These are phyloP conservation scores for Naegleria fowleri DNA, from an alignment of 208 protist species.

Conservation along the genomic window DNA sequence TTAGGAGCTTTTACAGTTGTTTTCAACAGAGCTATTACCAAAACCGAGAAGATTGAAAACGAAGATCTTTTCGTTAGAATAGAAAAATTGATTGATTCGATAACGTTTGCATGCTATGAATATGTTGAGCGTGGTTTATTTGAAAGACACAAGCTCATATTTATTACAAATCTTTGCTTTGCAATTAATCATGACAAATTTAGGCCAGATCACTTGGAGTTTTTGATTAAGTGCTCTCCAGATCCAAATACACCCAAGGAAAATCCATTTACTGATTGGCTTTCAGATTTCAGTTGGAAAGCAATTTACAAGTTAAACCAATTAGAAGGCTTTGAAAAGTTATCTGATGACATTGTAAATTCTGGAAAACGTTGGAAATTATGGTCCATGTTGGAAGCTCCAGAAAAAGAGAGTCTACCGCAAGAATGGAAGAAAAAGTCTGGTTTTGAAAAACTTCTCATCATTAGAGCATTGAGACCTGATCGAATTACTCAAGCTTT, in stretches of 20 bases:
- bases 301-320: constrained; percentile 78
- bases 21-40: constrained; percentile 90
- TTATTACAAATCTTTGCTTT: constrained; percentile 87
- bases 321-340: constrained; percentile 75
- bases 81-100: constrained; percentile 78
- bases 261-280: constrained; percentile 80
- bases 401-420: constrained; percentile 64
- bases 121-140: constrained; percentile 96
- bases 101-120: constrained; percentile 84
- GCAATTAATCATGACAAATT: constrained; percentile 80
- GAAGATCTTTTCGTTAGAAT: constrained; percentile 84
- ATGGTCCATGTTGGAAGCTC: constrained; percentile 49
- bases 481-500: constrained; percentile 91
- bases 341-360: constrained; percentile 65
- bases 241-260: constrained; percentile 69
- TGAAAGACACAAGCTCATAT: constrained; percentile 97
- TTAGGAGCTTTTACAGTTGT: constrained; percentile 94
- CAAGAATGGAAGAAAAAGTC: constrained; percentile 78
- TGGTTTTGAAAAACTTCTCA: constrained; percentile 83
- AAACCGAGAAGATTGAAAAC: constrained; percentile 69
- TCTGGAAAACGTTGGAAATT: constrained; percentile 36
- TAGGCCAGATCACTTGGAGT: constrained; percentile 78
- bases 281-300: constrained; percentile 79
- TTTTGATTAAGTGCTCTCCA: constrained; percentile 82
- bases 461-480: constrained; percentile 85